Percentiles rank a stretch among this genome's conserved stretches.
Evolutionary conservation across 2,329 filamentous ascomycete species (phyloP).

Genomic region (Botrytis pseudocinerea): DNA sequence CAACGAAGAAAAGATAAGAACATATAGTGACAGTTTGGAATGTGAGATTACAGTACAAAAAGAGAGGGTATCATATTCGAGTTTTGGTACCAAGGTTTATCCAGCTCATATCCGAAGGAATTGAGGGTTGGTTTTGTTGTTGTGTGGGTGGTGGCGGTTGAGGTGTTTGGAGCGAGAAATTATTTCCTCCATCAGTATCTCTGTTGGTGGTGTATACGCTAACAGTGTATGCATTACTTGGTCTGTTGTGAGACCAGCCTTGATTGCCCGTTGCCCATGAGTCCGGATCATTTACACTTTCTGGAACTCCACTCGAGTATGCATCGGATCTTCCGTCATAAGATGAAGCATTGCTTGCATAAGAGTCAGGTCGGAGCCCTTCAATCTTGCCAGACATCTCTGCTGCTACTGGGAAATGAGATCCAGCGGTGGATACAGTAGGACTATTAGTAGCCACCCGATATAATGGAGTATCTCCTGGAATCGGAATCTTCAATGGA

Average conservation of each 20-base stretch:
- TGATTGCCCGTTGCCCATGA: conserved; percentile 41
- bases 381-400: conserved; percentile 64
- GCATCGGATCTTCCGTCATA: conserved; percentile 44
- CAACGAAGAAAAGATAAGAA: conserved; percentile 15
- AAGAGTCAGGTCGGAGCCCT: conserved; percentile 50
- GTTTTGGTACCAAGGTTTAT: conserved; percentile 60
- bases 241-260: conserved; percentile 52
- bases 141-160: conserved; percentile 28
- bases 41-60: conserved; percentile 15
- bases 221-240: conserved; percentile 54
- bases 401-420: conserved; percentile 53
- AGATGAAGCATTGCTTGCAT: conserved; percentile 36
- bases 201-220: conserved; percentile 48
- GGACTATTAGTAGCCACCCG: conserved; percentile 70
- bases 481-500: conserved; percentile 64
- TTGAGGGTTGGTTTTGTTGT: conserved; percentile 22
- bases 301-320: conserved; percentile 66
- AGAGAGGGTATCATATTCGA: conserved; percentile 31
- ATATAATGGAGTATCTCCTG: conserved; percentile 50
- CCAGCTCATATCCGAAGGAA: conserved; percentile 72
- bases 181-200: conserved; percentile 33
- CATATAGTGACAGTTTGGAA: conserved; percentile 17
- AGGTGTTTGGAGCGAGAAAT: conserved; percentile 28
- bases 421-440: conserved; percentile 57
- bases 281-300: conserved; percentile 49